Percentiles rank a stretch among this genome's conserved stretches.
Evolutionary conservation across 2,329 filamentous ascomycete species (phyloP).

Genomic region (Clarireedia hainanense): DNA sequence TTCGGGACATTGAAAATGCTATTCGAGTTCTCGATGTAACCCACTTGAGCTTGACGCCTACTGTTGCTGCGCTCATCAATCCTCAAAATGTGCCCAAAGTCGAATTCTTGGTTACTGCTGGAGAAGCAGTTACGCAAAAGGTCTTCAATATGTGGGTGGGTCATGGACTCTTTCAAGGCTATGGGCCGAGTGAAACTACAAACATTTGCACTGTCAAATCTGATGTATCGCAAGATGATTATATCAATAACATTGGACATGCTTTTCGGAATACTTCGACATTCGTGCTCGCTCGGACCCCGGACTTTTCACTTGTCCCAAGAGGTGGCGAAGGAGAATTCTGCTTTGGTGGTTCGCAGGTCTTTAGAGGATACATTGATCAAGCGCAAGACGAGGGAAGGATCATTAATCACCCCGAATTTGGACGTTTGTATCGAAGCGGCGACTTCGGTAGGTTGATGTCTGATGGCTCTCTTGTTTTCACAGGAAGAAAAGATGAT

Average conservation of each 20-base stretch:
- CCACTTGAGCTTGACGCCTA: conserved; percentile 79
- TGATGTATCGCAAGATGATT: conserved; percentile 47
- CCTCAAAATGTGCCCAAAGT: conserved; percentile 63
- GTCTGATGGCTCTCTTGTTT: conserved; percentile 65
- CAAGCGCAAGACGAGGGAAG: conserved; percentile 54
- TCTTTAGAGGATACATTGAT: conserved; percentile 67
- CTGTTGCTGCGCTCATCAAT: conserved; percentile 68
- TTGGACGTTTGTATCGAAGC: conserved; percentile 71
- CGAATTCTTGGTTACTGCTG: conserved; percentile 70
- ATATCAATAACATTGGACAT: conserved; percentile 68
- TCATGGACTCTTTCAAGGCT: conserved; percentile 66
- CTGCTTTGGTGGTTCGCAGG: conserved; percentile 79
- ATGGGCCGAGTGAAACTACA: conserved; percentile 79
- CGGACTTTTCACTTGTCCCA: conserved; percentile 48
- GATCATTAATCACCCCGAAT: conserved; percentile 60
- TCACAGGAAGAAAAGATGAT: conserved; percentile 66
- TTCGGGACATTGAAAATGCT: conserved; percentile 60
- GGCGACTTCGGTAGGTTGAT: conserved; percentile 78
- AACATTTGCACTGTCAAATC: conserved; percentile 75
- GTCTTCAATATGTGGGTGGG: conserved; percentile 64
- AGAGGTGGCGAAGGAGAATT: conserved; percentile 71
- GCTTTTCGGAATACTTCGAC: conserved; percentile 66
- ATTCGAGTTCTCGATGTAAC: conserved; percentile 60
- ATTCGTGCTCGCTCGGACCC: conserved; percentile 33
- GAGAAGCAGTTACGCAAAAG: conserved; percentile 67